Conservation (phyloP, 2,329 filamentous ascomycete genomes). For the Mollisiaceae sp. region DNA sequence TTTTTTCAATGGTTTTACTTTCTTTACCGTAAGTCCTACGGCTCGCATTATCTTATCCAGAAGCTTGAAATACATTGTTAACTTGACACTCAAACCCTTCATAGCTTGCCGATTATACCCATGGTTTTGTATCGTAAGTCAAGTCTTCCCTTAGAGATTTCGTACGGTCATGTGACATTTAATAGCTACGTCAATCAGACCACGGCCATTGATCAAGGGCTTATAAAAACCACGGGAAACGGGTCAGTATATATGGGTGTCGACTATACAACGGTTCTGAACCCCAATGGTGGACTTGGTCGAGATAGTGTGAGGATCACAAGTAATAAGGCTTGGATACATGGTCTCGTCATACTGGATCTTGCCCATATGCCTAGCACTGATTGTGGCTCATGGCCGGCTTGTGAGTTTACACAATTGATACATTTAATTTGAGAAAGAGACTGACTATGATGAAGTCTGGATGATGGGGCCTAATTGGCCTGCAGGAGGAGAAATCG, state of each 20-base stretch:
- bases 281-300: conserved; percentile 50
- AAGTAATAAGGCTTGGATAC: conserved; percentile 65
- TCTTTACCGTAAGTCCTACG: conserved; percentile 44
- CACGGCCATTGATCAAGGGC: conserved; percentile 43
- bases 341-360: conserved; percentile 73
- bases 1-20: conserved; percentile 56
- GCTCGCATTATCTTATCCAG: neutral
- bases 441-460: conserved; percentile 31
- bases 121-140: conserved; percentile 60
- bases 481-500: conserved; percentile 67
- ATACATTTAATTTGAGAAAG: neutral
- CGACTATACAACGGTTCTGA: conserved; percentile 58
- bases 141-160: conserved; percentile 54
- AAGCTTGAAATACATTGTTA: neutral
- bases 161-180: conserved; percentile 46
- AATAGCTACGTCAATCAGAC: conserved; percentile 57
- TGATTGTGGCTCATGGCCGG: conserved; percentile 76
- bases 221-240: conserved; percentile 46
- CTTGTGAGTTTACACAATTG: conserved; percentile 49
- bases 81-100: neutral
- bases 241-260: conserved; percentile 69
- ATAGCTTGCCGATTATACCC: neutral
- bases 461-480: conserved; percentile 61
- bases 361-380: conserved; percentile 73
- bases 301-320: conserved; percentile 69